These are phyloP conservation scores for Euphorbia schlechtendalii DNA, from an alignment of 441 rosid species.

Conservation along the genomic window DNA sequence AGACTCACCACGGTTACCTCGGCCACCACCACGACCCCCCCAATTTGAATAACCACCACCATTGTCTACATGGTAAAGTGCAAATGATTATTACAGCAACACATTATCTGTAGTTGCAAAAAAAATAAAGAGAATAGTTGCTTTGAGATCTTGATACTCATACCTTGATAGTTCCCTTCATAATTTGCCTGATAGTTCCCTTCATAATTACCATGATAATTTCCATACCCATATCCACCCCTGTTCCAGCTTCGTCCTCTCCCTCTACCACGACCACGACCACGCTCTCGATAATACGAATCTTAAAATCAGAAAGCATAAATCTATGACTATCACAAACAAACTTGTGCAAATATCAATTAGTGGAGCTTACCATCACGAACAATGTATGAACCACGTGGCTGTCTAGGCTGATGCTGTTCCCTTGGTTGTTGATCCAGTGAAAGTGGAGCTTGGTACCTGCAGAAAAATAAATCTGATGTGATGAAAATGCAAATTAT, in stretches of 20 bases:
- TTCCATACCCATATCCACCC: conserved; percentile 73
- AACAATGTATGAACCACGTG: neutral
- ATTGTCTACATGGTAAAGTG: conserved; percentile 39
- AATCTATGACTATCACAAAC: conserved; percentile 10
- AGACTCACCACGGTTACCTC: conserved; percentile 64
- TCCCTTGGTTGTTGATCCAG: too few species aligned
- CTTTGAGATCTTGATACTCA: too few species aligned
- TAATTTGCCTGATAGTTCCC: conserved; percentile 46
- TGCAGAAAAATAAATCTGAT: too few species aligned
- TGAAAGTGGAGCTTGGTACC: too few species aligned
- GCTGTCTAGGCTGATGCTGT: too few species aligned
- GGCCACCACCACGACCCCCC: conserved; percentile 68
- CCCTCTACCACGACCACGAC: conserved; percentile 50
- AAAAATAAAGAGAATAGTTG: neutral
- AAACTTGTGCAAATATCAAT: conserved; percentile 7
- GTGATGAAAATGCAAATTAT: too few species aligned
- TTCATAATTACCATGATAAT: conserved; percentile 49
- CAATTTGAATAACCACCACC: conserved; percentile 64
- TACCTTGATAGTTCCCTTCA: conserved; percentile 43
- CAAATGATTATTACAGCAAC: conserved; percentile 1
- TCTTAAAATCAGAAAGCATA: conserved; percentile 35
- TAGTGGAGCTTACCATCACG: conserved; percentile 48
- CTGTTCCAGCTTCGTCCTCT: conserved; percentile 67
- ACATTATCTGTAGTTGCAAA: neutral
- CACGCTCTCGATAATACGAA: conserved; percentile 64